Evolutionary conservation across 1,139 yeast species (phyloP).

Genomic region (Hemisphaericaspora subhashii): DNA sequence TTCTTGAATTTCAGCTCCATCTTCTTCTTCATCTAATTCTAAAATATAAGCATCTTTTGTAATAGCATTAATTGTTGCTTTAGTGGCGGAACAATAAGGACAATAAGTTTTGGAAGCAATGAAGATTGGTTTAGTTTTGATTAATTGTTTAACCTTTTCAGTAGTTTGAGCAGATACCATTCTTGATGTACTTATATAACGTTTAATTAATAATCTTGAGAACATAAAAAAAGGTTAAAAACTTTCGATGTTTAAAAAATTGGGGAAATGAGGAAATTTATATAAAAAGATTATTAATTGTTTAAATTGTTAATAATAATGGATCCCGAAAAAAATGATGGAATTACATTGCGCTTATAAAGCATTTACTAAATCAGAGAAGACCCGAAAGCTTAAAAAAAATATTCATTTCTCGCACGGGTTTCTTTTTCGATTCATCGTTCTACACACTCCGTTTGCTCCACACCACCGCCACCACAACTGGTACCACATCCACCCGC

Average conservation of each 20-base stretch:
- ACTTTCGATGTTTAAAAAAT: neutral
- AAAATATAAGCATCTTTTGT: slow-evolving; percentile 57
- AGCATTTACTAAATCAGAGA: too few relatives aligned
- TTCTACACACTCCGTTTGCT: too few relatives aligned
- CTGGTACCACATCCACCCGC: too few relatives aligned
- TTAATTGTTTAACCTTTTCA: slow-evolving; percentile 60
- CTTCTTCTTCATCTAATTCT: slow-evolving; percentile 56
- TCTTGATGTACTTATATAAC: slow-evolving; percentile 14
- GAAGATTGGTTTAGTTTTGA: slow-evolving; percentile 68
- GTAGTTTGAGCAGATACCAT: slow-evolving; percentile 52
- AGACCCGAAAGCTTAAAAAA: too few relatives aligned
- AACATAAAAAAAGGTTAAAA: slow-evolving; percentile 1
- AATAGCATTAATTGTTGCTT: slow-evolving; percentile 54
- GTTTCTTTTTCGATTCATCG: too few relatives aligned
- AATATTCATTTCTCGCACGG: too few relatives aligned
- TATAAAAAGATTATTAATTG: too few relatives aligned
- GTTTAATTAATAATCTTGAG: slow-evolving; percentile 6
- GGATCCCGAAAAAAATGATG: too few relatives aligned
- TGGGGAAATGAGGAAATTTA: too few relatives aligned
- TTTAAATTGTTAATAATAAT: too few relatives aligned
- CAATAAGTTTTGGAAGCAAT: slow-evolving; percentile 79
- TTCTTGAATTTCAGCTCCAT: slow-evolving; percentile 63
- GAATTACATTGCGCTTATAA: too few relatives aligned
- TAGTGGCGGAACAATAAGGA: slow-evolving; percentile 71
- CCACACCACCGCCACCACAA: too few relatives aligned